Evolutionary conservation across 169 alveolate species (phyloP), one percentile per base, ranked within the genome.

Genomic region (Besnoitia besnoiti): DNA sequence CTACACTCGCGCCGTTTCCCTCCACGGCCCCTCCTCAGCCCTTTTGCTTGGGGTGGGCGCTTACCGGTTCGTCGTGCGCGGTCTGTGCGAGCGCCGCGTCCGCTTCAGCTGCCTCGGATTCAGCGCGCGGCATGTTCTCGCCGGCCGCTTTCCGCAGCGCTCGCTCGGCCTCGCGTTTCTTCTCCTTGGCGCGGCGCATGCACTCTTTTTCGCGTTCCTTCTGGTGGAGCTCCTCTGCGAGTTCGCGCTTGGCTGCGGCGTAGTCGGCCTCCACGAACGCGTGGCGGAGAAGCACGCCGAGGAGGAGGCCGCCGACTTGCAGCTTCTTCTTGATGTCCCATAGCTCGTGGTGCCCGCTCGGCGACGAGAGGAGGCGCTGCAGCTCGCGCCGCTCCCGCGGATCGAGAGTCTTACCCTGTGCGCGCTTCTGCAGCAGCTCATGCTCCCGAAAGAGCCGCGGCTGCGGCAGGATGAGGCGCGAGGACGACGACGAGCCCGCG

Each of bases 231-330:
- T 91, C 94, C n/a, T 40, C 67, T 27, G 91, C 73, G 30, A 91
- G 94, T 44, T 82, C 91, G 61, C 73, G 80, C 73, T 91, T 91
- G 39, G 94, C 94, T 33, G 76, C 94, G 35, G 85, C 91, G 50
- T 84, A 91, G 33, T 88, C 91, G 44, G 91, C 90, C 89, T 91
- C 91, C 35, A 91, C 79, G 61, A 90, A 47, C 50, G 93, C 93
- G 49, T 90, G 93, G 82, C 67, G 47, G 85, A 90, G 90, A 42
- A 90, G 90, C 84, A 90, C 51, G 67, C 76, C 67, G 87, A 90
- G 90, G 49, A 90, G 90, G 37, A 90, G 62, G 59, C 93, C 93
- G 61, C 93, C 93, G 16, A 90, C 93, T 24, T 61, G 79, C 89
- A 90, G 46, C n/a, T 84, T 82, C 73, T 59, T 76, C 46, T 87